Evolutionary conservation across 495 filamentous ascomycete species (phyloP).

Genomic region (Cladorrhinum samala): DNA sequence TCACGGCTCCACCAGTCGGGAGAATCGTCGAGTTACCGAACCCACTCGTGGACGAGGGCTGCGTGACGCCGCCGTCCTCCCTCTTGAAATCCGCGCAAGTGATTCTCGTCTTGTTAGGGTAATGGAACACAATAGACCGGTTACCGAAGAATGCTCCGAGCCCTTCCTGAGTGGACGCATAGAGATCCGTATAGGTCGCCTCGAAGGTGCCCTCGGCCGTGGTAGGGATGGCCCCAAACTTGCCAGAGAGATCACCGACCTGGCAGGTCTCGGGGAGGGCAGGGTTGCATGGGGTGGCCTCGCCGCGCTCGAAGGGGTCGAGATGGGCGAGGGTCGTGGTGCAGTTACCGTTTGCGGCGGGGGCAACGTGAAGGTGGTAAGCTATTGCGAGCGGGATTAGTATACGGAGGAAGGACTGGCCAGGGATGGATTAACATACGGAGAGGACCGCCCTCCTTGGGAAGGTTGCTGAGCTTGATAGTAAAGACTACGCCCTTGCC

Average conservation of each 20-base stretch:
- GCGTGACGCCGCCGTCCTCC: slow-evolving; percentile 14
- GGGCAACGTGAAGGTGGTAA: slow-evolving; percentile 76
- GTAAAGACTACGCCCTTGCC: slow-evolving; percentile 60
- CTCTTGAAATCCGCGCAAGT: slow-evolving; percentile 63
- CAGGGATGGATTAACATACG: slow-evolving; percentile 50
- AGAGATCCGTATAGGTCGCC: slow-evolving; percentile 58
- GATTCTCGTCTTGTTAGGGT: slow-evolving; percentile 61
- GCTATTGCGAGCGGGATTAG: slow-evolving; percentile 37
- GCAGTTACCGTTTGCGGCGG: slow-evolving; percentile 73
- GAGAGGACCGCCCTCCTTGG: slow-evolving; percentile 60
- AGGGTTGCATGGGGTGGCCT: slow-evolving; percentile 58
- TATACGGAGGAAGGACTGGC: slow-evolving; percentile 45
- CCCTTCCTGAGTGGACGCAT: slow-evolving; percentile 53
- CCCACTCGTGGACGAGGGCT: too few species aligned
- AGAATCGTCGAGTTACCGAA: not conserved
- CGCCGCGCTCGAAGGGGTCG: slow-evolving; percentile 51
- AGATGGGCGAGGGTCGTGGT: slow-evolving; percentile 59
- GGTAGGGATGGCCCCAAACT: slow-evolving; percentile 58
- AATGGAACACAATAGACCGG: slow-evolving; percentile 72
- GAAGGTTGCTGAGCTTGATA: slow-evolving; percentile 60
- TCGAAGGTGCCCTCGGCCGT: slow-evolving; percentile 34
- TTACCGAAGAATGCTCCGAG: slow-evolving; percentile 69
- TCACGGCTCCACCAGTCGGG: not conserved
- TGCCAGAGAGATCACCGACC: slow-evolving; percentile 78
- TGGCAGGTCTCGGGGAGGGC: slow-evolving; percentile 63